phyloP scores from a whole-genome alignment of 148 eudicot genomes.

The Nepenthes gracilis region DNA sequence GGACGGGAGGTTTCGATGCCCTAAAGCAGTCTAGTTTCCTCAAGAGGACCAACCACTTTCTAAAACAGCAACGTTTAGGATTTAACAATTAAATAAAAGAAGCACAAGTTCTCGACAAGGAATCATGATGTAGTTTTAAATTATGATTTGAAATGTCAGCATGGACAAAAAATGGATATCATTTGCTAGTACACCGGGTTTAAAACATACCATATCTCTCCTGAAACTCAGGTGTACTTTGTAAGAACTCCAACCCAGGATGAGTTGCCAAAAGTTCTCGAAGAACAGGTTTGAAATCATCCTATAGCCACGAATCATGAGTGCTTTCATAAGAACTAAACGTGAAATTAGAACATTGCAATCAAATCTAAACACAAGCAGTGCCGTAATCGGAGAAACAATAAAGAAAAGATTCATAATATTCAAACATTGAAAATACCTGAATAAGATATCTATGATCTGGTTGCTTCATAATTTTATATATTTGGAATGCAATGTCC shows the following conservation, averaged over 20 bases:
- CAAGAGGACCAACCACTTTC: too few relatives aligned
- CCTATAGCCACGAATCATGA: slow-evolving; percentile 27
- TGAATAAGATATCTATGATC: slow-evolving; percentile 36
- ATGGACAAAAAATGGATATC: background rate
- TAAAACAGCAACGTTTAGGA: too few relatives aligned
- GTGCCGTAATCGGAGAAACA: background rate
- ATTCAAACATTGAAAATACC: slow-evolving; percentile 17
- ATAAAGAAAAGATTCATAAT: background rate
- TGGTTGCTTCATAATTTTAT: slow-evolving; percentile 62
- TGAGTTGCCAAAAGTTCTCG: slow-evolving; percentile 87
- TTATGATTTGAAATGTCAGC: too few relatives aligned
- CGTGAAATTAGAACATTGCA: slow-evolving; percentile 1
- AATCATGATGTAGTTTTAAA: too few relatives aligned
- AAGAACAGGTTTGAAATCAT: slow-evolving; percentile 83
- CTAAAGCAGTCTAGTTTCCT: too few relatives aligned
- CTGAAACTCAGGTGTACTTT: slow-evolving; percentile 92
- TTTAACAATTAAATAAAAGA: too few relatives aligned
- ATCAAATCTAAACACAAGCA: background rate
- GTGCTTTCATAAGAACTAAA: background rate
- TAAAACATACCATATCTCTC: slow-evolving; percentile 77
- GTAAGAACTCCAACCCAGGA: slow-evolving; percentile 93
- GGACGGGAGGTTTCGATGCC: too few relatives aligned
- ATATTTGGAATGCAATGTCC: slow-evolving; percentile 56
- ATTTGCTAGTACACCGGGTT: background rate
- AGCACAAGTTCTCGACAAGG: too few relatives aligned